These are phyloP conservation scores for Trichoderma afroharzianum DNA, from an alignment of 2,329 filamentous ascomycete genomes.

Conservation along the genomic window DNA sequence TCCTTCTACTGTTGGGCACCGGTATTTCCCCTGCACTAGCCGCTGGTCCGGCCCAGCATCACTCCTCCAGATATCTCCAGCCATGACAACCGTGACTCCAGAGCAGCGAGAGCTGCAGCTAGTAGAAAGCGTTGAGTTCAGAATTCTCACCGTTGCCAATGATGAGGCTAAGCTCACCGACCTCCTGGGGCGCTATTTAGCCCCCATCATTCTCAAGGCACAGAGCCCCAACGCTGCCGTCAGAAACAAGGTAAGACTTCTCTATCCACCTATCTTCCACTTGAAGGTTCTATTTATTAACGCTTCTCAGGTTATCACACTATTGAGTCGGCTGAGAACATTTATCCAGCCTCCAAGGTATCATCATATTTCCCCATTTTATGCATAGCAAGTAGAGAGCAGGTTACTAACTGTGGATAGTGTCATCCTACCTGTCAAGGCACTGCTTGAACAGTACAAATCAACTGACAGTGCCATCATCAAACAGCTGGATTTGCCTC, in stretches of 20 bases:
- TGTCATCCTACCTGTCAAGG: slow-evolving; percentile 78
- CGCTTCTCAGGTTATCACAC: slow-evolving; percentile 43
- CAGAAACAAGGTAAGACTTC: slow-evolving; percentile 62
- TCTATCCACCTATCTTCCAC: background rate
- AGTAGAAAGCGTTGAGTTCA: slow-evolving; percentile 79
- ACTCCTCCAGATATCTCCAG: background rate
- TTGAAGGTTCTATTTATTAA: background rate
- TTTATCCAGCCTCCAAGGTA: slow-evolving; percentile 52
- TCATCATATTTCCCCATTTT: slow-evolving; percentile 13
- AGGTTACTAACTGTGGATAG: slow-evolving; percentile 29
- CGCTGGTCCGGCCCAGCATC: background rate
- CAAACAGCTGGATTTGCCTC: slow-evolving; percentile 82
- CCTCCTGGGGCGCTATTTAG: slow-evolving; percentile 73
- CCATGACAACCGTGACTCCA: slow-evolving; percentile 37
- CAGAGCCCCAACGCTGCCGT: slow-evolving; percentile 76
- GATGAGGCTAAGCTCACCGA: slow-evolving; percentile 79
- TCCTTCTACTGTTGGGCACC: background rate
- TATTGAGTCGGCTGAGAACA: slow-evolving; percentile 50
- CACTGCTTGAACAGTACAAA: slow-evolving; percentile 86
- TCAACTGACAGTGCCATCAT: slow-evolving; percentile 68
- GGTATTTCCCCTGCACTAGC: background rate
- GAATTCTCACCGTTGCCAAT: slow-evolving; percentile 73
- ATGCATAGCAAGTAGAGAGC: background rate
- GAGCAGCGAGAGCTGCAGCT: slow-evolving; percentile 76
- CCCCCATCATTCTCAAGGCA: slow-evolving; percentile 81